Base-by-base conservation (phyloP, 805 yeast genomes). In the Debaryomyces castellii region DNA sequence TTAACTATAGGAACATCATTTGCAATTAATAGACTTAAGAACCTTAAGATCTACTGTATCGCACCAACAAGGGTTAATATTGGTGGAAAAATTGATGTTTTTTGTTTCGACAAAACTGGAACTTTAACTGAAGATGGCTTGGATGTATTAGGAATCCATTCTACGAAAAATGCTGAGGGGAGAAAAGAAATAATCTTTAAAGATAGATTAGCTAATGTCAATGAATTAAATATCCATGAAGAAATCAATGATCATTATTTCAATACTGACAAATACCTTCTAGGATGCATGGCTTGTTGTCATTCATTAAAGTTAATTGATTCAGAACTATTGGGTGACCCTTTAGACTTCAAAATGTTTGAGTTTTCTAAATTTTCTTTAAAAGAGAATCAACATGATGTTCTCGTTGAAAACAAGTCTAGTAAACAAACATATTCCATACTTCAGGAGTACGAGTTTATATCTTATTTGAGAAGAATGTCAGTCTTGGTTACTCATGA, bases 31-130 rank as follows among this genome's bases (percentile, higher is more conserved):
- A 75, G 98, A 50, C 71, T 94, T 50, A 82, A 89, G 50, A 52
- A 53, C 28, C 67, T 76, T 48, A 71, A 78, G 34, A 83, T 95
- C 1, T 94, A 84, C 56, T 94, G 99, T 64, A 92, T 92, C 45
- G 82, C 97, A 1, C 99, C 99, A 2, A 88, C 94, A 1, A 78
- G 96, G 49, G 94, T 95, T 39, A 94, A 94, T 59, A 84, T 94
- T n/a, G 97, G 96, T 28, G 99, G 99, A 8, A 90, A 94, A 55
- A 62, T 94, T 21, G 97, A 92, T 60, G 81, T 88, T 3, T 74
- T 89, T 59, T 90, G 96, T 58, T 94, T 94, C 64, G 99, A 94
- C 69, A 94, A 94, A 61, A 94, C 99, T 0, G 99, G 99, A 2
- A 94, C 99, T 0, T 71, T 94, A 51, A 94, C 99, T 0, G 98